Evolutionary conservation across 176 grass and related monocot genomes (phyloP).

Genomic region (Bonia amplexicaulis): DNA sequence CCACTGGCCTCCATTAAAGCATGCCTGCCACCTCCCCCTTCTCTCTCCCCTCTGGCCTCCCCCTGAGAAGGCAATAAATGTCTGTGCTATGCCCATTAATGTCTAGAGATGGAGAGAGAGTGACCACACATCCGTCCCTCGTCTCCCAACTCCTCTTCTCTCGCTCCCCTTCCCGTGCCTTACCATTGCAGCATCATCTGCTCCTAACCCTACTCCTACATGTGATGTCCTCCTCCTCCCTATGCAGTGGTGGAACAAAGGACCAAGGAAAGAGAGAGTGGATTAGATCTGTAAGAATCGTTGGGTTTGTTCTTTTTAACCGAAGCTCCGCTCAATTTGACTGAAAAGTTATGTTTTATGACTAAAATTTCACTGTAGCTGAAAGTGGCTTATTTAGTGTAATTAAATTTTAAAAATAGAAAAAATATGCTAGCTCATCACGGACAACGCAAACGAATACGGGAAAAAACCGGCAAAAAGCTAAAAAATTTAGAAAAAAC

Average conservation of each 20-base stretch:
- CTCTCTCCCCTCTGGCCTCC: not conserved
- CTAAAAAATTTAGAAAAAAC: too few species aligned
- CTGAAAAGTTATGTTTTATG: too few species aligned
- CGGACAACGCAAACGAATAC: too few species aligned
- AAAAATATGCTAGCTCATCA: too few species aligned
- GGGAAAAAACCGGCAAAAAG: too few species aligned
- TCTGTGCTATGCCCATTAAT: constrained; percentile 55
- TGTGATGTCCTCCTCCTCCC: not conserved
- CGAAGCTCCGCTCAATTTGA: too few species aligned
- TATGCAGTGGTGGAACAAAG: not conserved
- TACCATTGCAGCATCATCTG: constrained; percentile 7
- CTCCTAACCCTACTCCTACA: not conserved
- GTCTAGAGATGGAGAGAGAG: constrained; percentile 17
- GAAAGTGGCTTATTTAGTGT: too few species aligned
- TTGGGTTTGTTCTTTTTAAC: too few species aligned
- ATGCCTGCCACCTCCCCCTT: constrained; percentile 35
- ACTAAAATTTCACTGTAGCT: too few species aligned
- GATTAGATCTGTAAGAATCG: too few species aligned
- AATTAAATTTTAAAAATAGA: too few species aligned
- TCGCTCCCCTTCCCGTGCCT: not conserved
- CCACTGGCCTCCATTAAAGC: constrained; percentile 48
- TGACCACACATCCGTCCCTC: constrained; percentile 4
- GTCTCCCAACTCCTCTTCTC: not conserved
- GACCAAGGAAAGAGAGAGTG: not conserved
- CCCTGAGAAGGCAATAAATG: constrained; percentile 40